These are phyloP conservation scores for Glebionis coronaria DNA, from an alignment of 129 eudicot species.

Conservation along the genomic window DNA sequence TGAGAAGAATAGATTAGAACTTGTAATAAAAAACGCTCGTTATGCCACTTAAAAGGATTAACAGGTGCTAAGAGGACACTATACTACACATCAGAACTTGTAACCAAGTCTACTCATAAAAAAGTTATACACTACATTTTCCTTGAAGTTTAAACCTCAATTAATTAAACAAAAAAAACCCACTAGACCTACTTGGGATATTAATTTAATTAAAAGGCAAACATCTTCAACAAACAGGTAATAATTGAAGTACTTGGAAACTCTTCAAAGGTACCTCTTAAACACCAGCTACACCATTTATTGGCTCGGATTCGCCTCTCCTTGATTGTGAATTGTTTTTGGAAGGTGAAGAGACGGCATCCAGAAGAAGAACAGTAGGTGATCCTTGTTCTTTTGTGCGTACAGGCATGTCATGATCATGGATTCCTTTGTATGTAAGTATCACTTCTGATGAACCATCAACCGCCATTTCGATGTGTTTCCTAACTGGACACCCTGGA, in stretches of 20 bases:
- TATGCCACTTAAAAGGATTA: background rate
- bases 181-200: slow-evolving; percentile 21
- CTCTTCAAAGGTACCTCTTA: slow-evolving; percentile 19
- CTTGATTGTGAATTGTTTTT: slow-evolving; percentile 21
- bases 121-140: slow-evolving; percentile 18
- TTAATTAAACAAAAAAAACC: slow-evolving; percentile 27
- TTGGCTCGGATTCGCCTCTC: slow-evolving; percentile 32
- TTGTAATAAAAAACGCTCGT: background rate
- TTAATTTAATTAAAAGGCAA: slow-evolving; percentile 23
- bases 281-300: slow-evolving; percentile 17
- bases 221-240: slow-evolving; percentile 19
- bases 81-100: slow-evolving; percentile 20
- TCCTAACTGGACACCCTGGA: slow-evolving; percentile 89
- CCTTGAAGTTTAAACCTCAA: slow-evolving; percentile 1
- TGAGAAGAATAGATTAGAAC: no score
- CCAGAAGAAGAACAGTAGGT: slow-evolving; percentile 36
- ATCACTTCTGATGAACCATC: slow-evolving; percentile 52
- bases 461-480: slow-evolving; percentile 76
- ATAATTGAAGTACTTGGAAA: slow-evolving; percentile 5
- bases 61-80: slow-evolving; percentile 7
- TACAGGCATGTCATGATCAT: slow-evolving; percentile 73
- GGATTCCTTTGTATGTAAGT: slow-evolving; percentile 79
- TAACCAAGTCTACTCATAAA: slow-evolving; percentile 20
- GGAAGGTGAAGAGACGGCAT: slow-evolving; percentile 43
- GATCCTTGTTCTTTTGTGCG: slow-evolving; percentile 52